Evolutionary conservation across 495 filamentous ascomycete species (phyloP).

Genomic region (Cryomyces minteri): DNA sequence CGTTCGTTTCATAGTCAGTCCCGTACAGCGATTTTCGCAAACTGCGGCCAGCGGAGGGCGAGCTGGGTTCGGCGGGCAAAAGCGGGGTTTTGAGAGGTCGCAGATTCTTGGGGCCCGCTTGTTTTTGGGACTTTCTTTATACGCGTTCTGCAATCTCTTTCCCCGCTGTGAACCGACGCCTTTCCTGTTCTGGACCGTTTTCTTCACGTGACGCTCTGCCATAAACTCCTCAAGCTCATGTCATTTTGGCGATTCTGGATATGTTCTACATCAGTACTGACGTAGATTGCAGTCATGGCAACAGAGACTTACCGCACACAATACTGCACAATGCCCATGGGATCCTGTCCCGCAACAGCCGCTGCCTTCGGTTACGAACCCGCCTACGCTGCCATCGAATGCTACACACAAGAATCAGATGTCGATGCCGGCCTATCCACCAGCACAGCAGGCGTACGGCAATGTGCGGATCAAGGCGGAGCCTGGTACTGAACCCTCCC

Average conservation of each 20-base stretch:
- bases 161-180: neutral
- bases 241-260: neutral
- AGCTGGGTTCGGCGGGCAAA: neutral
- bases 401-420: constrained; percentile 9
- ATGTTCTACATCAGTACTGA: neutral
- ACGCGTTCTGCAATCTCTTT: neutral
- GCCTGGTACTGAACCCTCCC: constrained; percentile 19
- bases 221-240: neutral
- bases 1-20: neutral
- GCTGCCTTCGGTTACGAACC: constrained; percentile 30
- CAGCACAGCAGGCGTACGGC: constrained; percentile 15
- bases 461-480: constrained; percentile 55
- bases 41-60: too few species aligned
- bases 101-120: neutral
- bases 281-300: constrained; percentile 64
- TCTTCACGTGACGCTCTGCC: neutral
- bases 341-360: constrained; percentile 42
- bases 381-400: constrained; percentile 43
- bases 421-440: neutral
- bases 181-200: neutral
- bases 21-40: too few species aligned
- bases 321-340: constrained; percentile 86
- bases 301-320: constrained; percentile 60
- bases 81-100: neutral
- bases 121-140: constrained; percentile 1